A percentile compares a stretch with the other conserved stretches of the same genome.
Conservation (phyloP, 805 yeast species). For the Lachancea quebecensis region DNA sequence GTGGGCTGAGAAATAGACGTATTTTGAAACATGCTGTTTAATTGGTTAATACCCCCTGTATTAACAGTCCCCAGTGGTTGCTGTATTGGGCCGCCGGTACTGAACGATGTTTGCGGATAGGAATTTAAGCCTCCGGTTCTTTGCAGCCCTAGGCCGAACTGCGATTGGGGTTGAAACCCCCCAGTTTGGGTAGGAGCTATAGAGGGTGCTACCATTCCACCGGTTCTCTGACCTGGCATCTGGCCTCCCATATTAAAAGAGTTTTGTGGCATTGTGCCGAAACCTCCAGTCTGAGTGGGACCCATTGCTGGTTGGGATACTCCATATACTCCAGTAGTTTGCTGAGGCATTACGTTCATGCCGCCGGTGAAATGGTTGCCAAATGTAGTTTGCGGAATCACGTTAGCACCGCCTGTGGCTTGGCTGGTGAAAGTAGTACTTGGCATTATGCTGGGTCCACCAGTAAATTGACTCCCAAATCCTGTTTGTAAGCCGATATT, state of each 20-base stretch:
- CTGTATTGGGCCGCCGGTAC: slow-evolving; percentile 27
- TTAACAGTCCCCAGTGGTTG: slow-evolving; percentile 19
- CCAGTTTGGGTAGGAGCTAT: slow-evolving; percentile 31
- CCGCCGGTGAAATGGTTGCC: slow-evolving; percentile 35
- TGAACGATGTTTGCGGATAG: slow-evolving; percentile 35
- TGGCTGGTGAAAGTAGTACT: slow-evolving; percentile 36
- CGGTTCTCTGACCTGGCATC: slow-evolving; percentile 40
- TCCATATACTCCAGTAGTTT: neutral
- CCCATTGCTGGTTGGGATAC: slow-evolving; percentile 18
- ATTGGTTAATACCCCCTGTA: slow-evolving; percentile 19
- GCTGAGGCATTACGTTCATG: slow-evolving; percentile 10
- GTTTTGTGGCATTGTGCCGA: slow-evolving; percentile 35
- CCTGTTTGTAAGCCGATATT: slow-evolving; percentile 38
- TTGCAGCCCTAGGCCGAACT: slow-evolving; percentile 36
- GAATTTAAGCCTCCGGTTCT: slow-evolving; percentile 36
- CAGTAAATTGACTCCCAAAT: slow-evolving; percentile 31
- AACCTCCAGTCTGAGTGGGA: slow-evolving; percentile 28
- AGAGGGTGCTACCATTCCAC: slow-evolving; percentile 35
- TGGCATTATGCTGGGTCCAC: slow-evolving; percentile 35
- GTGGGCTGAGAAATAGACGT: slow-evolving; percentile 27
- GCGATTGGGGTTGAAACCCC: slow-evolving; percentile 41
- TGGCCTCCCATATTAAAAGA: slow-evolving; percentile 33
- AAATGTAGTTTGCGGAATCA: slow-evolving; percentile 32
- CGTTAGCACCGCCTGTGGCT: slow-evolving; percentile 27
- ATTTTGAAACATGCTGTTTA: slow-evolving; percentile 30